These are phyloP conservation scores for Russula vinacea DNA, from an alignment of 768 basidiomycete species.

Conservation along the genomic window DNA sequence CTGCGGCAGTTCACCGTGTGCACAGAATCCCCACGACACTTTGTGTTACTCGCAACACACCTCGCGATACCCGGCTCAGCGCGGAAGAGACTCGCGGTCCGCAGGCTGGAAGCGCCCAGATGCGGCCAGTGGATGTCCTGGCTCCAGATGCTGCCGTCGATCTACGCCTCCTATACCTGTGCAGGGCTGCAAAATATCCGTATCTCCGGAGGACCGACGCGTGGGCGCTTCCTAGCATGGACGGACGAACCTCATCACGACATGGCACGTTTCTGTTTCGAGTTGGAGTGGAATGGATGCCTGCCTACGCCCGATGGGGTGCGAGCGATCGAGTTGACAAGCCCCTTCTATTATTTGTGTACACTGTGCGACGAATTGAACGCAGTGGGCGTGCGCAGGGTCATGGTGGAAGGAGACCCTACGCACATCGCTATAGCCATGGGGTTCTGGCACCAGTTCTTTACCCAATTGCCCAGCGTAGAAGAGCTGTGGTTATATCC, in stretches of 20 bases:
- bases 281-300: constrained; percentile 16
- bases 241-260: constrained; percentile 6
- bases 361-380: constrained; percentile 15
- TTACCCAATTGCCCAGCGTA: background rate
- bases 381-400: constrained; percentile 1
- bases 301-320: constrained; percentile 1
- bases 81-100: constrained; percentile 6
- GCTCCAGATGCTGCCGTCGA: constrained; percentile 9
- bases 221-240: constrained; percentile 20
- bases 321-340: constrained; percentile 10
- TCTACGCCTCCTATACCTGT: background rate
- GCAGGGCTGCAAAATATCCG: constrained; percentile 13
- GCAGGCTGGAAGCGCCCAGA: constrained; percentile 6
- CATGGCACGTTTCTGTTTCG: constrained; percentile 23
- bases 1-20: constrained; percentile 12
- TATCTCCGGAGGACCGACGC: constrained; percentile 18
- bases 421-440: background rate
- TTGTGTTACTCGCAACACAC: constrained; percentile 13
- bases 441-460: constrained; percentile 17
- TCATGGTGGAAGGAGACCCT: constrained; percentile 6
- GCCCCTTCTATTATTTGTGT: constrained; percentile 16
- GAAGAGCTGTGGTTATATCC: constrained; percentile 17
- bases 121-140: constrained; percentile 1
- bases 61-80: constrained; percentile 5
- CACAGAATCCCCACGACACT: constrained; percentile 19